These are phyloP conservation scores for Rhizopogon parksii DNA, from an alignment of 1,284 basidiomycete genomes.

Conservation along the genomic window DNA sequence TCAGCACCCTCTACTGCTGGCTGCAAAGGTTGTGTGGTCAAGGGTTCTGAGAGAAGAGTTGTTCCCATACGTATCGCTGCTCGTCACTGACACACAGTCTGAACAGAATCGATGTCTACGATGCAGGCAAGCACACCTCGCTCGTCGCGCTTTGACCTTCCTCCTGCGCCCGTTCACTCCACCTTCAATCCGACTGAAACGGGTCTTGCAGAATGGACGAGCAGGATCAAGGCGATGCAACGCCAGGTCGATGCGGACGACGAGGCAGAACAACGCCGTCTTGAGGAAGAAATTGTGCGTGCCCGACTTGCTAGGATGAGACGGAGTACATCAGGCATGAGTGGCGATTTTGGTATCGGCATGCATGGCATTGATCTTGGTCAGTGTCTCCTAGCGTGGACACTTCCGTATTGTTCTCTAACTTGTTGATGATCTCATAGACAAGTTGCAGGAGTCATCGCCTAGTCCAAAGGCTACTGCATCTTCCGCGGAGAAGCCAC, in stretches of 20 bases:
- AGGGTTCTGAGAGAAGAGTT: not conserved
- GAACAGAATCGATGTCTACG: not conserved
- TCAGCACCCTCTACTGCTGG: constrained; percentile 15
- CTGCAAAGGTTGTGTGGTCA: not conserved
- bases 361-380: constrained; percentile 29
- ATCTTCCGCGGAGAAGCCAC: constrained; percentile 9
- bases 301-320: constrained; percentile 61
- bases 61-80: not conserved
- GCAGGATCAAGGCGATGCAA: constrained; percentile 69
- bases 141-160: constrained; percentile 35
- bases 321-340: constrained; percentile 40
- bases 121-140: constrained; percentile 19
- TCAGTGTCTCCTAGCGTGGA: constrained; percentile 18
- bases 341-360: constrained; percentile 38
- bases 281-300: constrained; percentile 71
- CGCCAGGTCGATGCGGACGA: constrained; percentile 73
- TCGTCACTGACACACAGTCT: not conserved
- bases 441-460: constrained; percentile 18
- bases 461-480: not conserved
- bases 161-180: constrained; percentile 22
- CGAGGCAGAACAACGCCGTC: constrained; percentile 61
- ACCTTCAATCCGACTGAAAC: constrained; percentile 38
- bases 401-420: not conserved
- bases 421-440: constrained; percentile 11
- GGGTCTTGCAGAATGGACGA: constrained; percentile 73